Evolutionary conservation across 805 yeast genomes (phyloP), one percentile per base, ranked within the genome.

Genomic region (Kluyveromyces siamensis): DNA sequence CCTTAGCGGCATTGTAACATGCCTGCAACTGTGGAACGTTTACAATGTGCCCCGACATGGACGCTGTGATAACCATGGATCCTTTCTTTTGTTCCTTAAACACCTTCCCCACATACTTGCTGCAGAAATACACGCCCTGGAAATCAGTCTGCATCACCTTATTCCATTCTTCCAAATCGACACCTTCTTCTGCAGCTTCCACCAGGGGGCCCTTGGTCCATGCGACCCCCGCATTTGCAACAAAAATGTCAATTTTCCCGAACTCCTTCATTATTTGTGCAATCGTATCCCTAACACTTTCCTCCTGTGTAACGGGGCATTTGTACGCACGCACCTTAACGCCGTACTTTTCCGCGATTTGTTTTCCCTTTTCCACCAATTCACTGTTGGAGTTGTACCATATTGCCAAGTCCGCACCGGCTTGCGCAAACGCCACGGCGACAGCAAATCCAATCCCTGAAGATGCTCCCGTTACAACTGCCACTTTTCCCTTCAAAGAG

Each of bases 1-100:
- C 95, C 72, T 87, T 88, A 56, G 89, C 85, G 14, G 88, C 87
- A 61, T 87, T 87, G 72, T 87, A 87, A 38, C 84, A 80, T 13
- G 95, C 84, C 70, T 88, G 96, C 62, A 80, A 72, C 66, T 89
- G 93, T 21, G 96, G 96, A 52, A 81, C 79, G 67, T 88, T 88
- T 58, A 81, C 93, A 58, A 89, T 82, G 69, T 83, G 88, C 14
- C 87, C 96, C 27, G 93, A 84, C 86, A 88, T 88, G 38, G 95
- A 86, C 6, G 95, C 89, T 6, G 96, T 88, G 67, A 85, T 75
- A 56, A 88, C 80, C 57, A 89, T 72, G 1, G 95, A 83, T 33
- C 96, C 96, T 50, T 67, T 68, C 16, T 86, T 84, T 61, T 85
- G 88, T 58, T 76, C 70, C 65, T 79, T 78, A 75, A 89, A 89